Conservation (phyloP, 208 protist species). For the Crithidia brevicula region DNA sequence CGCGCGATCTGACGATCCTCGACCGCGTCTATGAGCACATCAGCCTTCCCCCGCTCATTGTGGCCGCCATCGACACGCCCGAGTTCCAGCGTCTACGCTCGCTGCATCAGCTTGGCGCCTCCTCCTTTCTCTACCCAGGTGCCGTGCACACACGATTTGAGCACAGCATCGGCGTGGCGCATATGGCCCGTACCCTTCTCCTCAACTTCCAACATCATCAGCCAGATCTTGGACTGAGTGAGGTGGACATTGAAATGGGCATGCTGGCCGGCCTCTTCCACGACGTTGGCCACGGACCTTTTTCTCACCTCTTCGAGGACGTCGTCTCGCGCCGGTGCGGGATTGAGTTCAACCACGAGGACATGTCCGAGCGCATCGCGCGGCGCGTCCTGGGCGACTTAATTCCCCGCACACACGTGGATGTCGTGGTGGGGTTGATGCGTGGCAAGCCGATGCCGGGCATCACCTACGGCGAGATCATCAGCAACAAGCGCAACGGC, state of each 20-base stretch:
- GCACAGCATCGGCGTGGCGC: constrained; percentile 95
- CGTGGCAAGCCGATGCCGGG: constrained; percentile 35
- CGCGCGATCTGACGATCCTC: constrained; percentile 65
- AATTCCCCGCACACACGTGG: constrained; percentile 52
- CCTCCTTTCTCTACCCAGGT: constrained; percentile 95
- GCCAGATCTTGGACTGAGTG: constrained; percentile 91
- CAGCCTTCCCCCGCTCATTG: constrained; percentile 78
- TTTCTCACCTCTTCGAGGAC: constrained; percentile 97
- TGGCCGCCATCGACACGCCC: constrained; percentile 94
- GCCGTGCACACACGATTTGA: constrained; percentile 97
- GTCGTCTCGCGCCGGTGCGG: constrained; percentile 70
- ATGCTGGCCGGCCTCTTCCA: constrained; percentile 96
- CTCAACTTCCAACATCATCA: constrained; percentile 81
- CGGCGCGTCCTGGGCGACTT: constrained; percentile 52
- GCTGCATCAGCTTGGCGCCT: constrained; percentile 95
- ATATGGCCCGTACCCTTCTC: constrained; percentile 91
- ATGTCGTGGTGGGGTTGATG: constrained; percentile 76
- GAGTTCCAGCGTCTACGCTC: constrained; percentile 96
- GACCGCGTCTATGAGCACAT: constrained; percentile 96
- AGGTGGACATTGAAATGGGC: constrained; percentile 83
- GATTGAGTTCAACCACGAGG: constrained; percentile 81
- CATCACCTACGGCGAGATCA: constrained; percentile 73
- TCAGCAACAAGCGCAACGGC: constrained; percentile 93
- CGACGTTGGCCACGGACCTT: constrained; percentile 97
- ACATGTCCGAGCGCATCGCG: constrained; percentile 83